A percentile compares a stretch with the other conserved stretches of the same genome.
phyloP scores from a whole-genome alignment of 139 green algal genomes.

The Trebouxia sp. region DNA sequence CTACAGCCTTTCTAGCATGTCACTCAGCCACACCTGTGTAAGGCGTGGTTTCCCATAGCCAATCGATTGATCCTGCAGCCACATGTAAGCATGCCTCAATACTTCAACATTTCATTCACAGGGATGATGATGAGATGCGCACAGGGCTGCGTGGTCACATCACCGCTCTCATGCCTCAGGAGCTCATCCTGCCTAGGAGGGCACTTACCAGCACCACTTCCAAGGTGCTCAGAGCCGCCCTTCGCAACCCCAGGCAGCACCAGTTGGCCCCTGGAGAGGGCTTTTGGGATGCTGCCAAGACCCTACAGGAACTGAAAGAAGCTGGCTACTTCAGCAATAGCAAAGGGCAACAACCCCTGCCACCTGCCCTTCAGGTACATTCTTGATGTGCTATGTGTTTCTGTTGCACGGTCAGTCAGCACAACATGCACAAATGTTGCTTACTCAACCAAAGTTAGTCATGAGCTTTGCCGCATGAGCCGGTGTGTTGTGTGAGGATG shows the following conservation, averaged over 20 bases:
- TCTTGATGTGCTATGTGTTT: too few relatives aligned
- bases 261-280: neutral
- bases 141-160: constrained; percentile 73
- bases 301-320: constrained; percentile 18
- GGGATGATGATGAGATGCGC: constrained; percentile 73
- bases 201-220: constrained; percentile 41
- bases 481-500: too few relatives aligned
- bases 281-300: constrained; percentile 28
- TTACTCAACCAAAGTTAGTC: too few relatives aligned
- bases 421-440: too few relatives aligned
- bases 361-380: neutral
- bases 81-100: too few relatives aligned
- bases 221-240: constrained; percentile 47
- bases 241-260: constrained; percentile 31
- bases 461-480: too few relatives aligned
- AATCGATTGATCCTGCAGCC: too few relatives aligned
- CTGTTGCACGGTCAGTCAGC: too few relatives aligned
- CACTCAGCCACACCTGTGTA: too few relatives aligned
- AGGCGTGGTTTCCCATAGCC: too few relatives aligned
- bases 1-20: too few relatives aligned
- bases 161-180: constrained; percentile 72
- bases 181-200: constrained; percentile 74
- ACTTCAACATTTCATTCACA: too few relatives aligned
- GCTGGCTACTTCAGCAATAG: constrained; percentile 37
- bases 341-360: neutral